These are phyloP conservation scores for Pseudogymnoascus sp. DNA, from an alignment of 2,329 filamentous ascomycete genomes.

Conservation along the genomic window DNA sequence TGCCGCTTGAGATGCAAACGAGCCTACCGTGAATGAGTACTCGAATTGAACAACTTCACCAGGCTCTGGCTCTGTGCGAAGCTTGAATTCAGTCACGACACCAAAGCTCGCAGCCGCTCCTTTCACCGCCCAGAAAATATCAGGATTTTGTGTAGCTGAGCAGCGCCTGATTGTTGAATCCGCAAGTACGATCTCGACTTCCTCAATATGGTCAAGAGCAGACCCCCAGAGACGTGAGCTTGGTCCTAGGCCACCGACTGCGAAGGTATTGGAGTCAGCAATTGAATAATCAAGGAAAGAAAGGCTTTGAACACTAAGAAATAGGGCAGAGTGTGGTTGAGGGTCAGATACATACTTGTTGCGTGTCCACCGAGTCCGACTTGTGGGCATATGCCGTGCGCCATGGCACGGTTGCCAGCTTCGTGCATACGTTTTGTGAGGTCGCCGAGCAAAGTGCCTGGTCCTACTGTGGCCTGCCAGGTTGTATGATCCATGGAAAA, in stretches of 20 bases:
- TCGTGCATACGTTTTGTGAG: constrained; percentile 45
- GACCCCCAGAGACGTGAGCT: constrained; percentile 44
- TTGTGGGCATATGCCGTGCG: constrained; percentile 54
- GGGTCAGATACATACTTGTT: constrained; percentile 40
- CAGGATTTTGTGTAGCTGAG: constrained; percentile 25
- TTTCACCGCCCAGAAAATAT: constrained; percentile 32
- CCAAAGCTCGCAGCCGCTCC: constrained; percentile 34
- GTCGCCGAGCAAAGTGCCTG: constrained; percentile 47
- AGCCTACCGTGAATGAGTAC: constrained; percentile 47
- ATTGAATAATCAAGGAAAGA: background rate
- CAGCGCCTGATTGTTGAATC: constrained; percentile 26
- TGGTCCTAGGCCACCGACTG: constrained; percentile 37
- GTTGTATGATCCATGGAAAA: constrained; percentile 48
- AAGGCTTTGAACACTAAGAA: constrained; percentile 17
- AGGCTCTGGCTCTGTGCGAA: constrained; percentile 48
- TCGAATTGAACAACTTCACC: constrained; percentile 52
- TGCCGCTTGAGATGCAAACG: constrained; percentile 41
- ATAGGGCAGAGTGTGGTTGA: constrained; percentile 32
- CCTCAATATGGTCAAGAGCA: constrained; percentile 44
- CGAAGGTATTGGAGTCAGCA: constrained; percentile 29
- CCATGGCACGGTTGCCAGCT: constrained; percentile 49
- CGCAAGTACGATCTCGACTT: constrained; percentile 41
- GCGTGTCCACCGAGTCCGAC: constrained; percentile 55
- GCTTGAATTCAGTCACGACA: constrained; percentile 30
- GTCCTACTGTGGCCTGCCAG: constrained; percentile 50